Conservation (phyloP, 805 yeast genomes). For the Suhomyces tanzawaensis region DNA sequence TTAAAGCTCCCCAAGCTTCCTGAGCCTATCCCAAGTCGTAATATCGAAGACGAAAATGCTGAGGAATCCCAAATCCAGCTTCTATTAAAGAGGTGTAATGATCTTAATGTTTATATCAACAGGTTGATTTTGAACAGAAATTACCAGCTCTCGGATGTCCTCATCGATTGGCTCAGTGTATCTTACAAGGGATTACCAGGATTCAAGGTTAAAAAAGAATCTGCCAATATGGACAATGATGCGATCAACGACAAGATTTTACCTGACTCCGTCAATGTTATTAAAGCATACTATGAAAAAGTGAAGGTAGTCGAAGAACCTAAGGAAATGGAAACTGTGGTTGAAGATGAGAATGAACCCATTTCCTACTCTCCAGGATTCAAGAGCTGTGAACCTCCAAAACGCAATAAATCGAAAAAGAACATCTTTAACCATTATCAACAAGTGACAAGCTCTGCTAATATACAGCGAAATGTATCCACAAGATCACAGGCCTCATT, state of each 20-base stretch:
- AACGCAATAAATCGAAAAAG: conserved; percentile 22
- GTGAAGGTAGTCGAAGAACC: background rate
- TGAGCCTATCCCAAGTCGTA: conserved; percentile 42
- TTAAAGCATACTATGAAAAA: conserved; percentile 8
- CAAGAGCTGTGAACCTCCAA: conserved; percentile 13
- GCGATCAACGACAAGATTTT: conserved; percentile 21
- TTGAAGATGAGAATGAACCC: conserved; percentile 7
- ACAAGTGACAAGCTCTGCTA: conserved; percentile 12
- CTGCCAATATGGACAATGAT: conserved; percentile 15
- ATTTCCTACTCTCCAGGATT: conserved; percentile 5
- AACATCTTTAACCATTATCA: conserved; percentile 34
- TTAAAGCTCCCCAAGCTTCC: conserved; percentile 42
- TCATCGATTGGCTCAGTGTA: conserved; percentile 30
- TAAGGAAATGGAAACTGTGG: background rate
- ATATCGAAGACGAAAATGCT: conserved; percentile 14
- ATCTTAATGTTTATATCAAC: conserved; percentile 39
- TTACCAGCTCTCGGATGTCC: conserved; percentile 24
- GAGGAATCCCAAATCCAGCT: conserved; percentile 15
- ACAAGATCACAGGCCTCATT: conserved; percentile 1
- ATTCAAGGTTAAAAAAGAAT: conserved; percentile 16
- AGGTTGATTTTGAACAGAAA: conserved; percentile 28
- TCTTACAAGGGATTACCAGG: conserved; percentile 25
- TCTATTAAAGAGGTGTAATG: conserved; percentile 37
- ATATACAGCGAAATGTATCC: conserved; percentile 8
- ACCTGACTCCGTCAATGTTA: conserved; percentile 17